Base-by-base conservation (phyloP, 2,329 filamentous ascomycete species). In the Lizonia empirigonia region DNA sequence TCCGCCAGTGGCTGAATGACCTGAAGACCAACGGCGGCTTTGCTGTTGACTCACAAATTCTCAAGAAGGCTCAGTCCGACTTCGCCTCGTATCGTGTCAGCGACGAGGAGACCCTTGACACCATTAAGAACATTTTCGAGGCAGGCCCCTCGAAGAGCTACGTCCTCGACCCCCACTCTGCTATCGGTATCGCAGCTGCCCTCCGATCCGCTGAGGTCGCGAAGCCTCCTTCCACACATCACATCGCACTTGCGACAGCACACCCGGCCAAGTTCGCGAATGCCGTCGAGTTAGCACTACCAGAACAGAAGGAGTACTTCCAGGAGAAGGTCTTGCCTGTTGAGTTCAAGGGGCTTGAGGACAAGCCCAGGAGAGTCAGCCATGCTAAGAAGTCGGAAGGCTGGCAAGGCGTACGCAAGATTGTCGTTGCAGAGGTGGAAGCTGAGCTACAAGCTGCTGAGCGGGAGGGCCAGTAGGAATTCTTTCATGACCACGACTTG, bases 181-280 rank as follows among this genome's bases (percentile, higher is more conserved):
- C 94, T 1, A 89, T 99, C 36, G 94, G 92, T 48, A 82, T 97
- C 30, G 82, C 87, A 15, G 92, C 90, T 1, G 83, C 92, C 0
- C 71, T 85, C 46, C 82, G 91, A 50, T 91, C 90, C 2, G 80
- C 89, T 26, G 59, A 69, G 41, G 79, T 84, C 10, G 73, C 78
- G 0, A 75, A 75, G 22, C 71, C 79, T 34, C 72, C 78, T 2
- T 70, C 74, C 2, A 77, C 77, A 13, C 76, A 86, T 44, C 89
- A 96, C 72, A 88, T 99, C 65, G 86, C 91, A 1, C 84, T 99
- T 2, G 90, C 92, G 1, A 99, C 94, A 2, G 94, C 94, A 2
- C 94, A 99, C 74, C 93, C 94, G 0, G 94, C 93, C 55, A 99
- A 99, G 75, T 99, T 99, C 68, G 86, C 88, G 0, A 84, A 85